Evolutionary conservation across 495 filamentous ascomycete species (phyloP).

Genomic region (Haplographium delicatum): DNA sequence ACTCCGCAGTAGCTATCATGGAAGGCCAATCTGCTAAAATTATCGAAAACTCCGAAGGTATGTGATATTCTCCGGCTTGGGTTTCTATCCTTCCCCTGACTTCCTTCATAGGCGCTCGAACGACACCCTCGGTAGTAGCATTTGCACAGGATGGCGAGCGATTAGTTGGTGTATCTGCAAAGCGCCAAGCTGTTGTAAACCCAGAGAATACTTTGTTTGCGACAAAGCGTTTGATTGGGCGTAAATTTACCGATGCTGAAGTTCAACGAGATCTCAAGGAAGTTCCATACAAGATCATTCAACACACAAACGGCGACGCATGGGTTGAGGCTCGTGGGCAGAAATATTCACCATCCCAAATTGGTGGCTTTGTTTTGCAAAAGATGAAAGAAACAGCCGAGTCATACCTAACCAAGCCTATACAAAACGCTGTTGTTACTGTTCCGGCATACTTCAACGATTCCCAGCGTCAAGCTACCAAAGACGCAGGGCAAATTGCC

Average conservation of each 20-base stretch:
- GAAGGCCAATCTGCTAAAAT: slow-evolving; percentile 93
- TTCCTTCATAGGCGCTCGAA: slow-evolving; percentile 73
- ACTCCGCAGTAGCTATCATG: slow-evolving; percentile 97
- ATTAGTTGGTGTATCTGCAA: slow-evolving; percentile 94
- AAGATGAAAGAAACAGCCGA: slow-evolving; percentile 99
- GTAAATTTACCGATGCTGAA: slow-evolving; percentile 94
- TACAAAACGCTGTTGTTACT: slow-evolving; percentile 95
- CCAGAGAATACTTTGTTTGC: slow-evolving; percentile 99
- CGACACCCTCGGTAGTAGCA: slow-evolving; percentile 94
- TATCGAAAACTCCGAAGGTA: slow-evolving; percentile 96
- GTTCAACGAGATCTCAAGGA: slow-evolving; percentile 98
- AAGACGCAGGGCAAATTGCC: slow-evolving; percentile 94
- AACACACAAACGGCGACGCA: slow-evolving; percentile 96
- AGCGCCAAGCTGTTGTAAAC: slow-evolving; percentile 99
- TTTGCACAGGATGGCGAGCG: slow-evolving; percentile 97
- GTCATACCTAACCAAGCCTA: slow-evolving; percentile 76
- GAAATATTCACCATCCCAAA: slow-evolving; percentile 97
- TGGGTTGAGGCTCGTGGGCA: slow-evolving; percentile 95
- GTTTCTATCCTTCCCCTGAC: slow-evolving; percentile 12
- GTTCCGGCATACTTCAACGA: slow-evolving; percentile 99
- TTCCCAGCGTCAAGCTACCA: slow-evolving; percentile 94
- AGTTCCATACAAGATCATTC: slow-evolving; percentile 98
- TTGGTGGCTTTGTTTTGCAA: slow-evolving; percentile 92
- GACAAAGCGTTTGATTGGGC: slow-evolving; percentile 98
- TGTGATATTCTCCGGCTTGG: slow-evolving; percentile 24